phyloP scores from a whole-genome alignment of 805 yeast genomes.

The Kluyveromyces lactis region DNA sequence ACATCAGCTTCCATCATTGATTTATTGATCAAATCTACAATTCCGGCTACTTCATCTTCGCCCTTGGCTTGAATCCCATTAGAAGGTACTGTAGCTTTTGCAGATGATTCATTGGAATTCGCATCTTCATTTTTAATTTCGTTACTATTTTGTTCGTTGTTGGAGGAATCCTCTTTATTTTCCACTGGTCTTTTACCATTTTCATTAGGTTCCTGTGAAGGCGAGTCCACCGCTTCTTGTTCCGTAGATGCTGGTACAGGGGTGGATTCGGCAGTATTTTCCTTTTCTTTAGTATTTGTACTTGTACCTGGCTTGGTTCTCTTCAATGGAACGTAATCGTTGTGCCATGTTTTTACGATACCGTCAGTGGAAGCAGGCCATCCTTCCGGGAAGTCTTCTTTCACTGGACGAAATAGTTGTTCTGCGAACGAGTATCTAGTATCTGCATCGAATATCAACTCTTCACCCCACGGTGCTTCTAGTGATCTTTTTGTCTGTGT shows the following conservation, averaged over 20 bases:
- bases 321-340: constrained; percentile 70
- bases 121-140: background rate
- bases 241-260: constrained; percentile 16
- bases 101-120: background rate
- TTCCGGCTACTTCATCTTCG: constrained; percentile 32
- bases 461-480: constrained; percentile 73
- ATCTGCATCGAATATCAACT: constrained; percentile 49
- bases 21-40: constrained; percentile 56
- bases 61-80: background rate
- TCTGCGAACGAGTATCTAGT: constrained; percentile 57
- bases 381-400: constrained; percentile 32
- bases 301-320: constrained; percentile 35
- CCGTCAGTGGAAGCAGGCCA: constrained; percentile 42
- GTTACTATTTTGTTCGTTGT: background rate
- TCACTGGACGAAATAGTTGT: constrained; percentile 57
- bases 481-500: constrained; percentile 37
- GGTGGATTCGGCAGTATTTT: constrained; percentile 22
- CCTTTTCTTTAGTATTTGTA: constrained; percentile 24
- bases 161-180: constrained; percentile 9
- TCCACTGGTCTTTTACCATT: constrained; percentile 26
- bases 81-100: constrained; percentile 1
- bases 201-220: constrained; percentile 16
- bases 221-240: constrained; percentile 9
- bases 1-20: constrained; percentile 55
- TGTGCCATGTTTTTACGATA: constrained; percentile 41